Conservation (phyloP, 2,329 filamentous ascomycete genomes). For the Cercospora beticola region DNA sequence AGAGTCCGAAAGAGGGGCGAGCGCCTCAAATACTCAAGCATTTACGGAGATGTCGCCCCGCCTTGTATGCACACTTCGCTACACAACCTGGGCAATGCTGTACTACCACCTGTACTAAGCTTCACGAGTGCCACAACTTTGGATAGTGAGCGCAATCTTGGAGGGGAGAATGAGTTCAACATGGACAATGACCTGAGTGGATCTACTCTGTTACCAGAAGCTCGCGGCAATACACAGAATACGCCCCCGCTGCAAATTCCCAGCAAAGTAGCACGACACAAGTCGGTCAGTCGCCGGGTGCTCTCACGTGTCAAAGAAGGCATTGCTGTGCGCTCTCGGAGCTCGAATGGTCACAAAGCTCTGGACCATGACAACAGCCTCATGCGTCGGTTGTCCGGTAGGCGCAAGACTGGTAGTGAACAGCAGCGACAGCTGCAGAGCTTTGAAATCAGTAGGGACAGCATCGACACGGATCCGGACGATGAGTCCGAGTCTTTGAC, state of each 20-base stretch:
- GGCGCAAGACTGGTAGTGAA: constrained; percentile 28
- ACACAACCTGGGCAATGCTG: not conserved
- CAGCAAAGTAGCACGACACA: constrained; percentile 30
- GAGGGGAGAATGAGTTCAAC: not conserved
- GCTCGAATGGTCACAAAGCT: constrained; percentile 27
- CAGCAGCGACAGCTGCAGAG: constrained; percentile 29
- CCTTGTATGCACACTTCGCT: constrained; percentile 25
- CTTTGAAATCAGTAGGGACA: constrained; percentile 33
- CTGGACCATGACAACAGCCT: constrained; percentile 33
- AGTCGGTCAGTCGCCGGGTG: constrained; percentile 39
- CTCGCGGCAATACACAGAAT: not conserved
- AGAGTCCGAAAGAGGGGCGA: constrained; percentile 40
- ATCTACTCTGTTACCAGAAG: constrained; percentile 17
- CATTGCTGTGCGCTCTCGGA: constrained; percentile 33
- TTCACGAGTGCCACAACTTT: constrained; percentile 20
- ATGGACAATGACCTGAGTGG: constrained; percentile 17
- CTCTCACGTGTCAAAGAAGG: constrained; percentile 39
- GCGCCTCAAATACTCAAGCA: constrained; percentile 31
- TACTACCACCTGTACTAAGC: constrained; percentile 12
- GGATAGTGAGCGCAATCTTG: constrained; percentile 4
- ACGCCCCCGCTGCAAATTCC: constrained; percentile 10
- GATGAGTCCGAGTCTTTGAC: constrained; percentile 10
- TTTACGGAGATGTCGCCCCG: constrained; percentile 31
- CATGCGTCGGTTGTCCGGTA: constrained; percentile 34
- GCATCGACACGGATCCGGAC: constrained; percentile 23